phyloP scores from a whole-genome alignment of 345 rosid species.

The Eucalyptus erythrocorys region DNA sequence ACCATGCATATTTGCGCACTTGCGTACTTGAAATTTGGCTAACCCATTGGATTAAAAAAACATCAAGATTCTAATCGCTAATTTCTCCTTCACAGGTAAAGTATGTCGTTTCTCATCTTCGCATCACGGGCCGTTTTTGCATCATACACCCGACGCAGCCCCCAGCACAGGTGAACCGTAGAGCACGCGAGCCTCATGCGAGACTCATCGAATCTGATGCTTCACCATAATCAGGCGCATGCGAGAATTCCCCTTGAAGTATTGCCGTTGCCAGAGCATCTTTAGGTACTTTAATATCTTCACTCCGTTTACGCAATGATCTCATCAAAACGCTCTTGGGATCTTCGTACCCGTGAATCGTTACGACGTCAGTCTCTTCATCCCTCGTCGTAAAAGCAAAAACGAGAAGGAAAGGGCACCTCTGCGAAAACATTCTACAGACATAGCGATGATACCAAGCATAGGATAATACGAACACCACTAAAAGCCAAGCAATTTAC shows the following conservation, averaged over 20 bases:
- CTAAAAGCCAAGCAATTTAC: not conserved
- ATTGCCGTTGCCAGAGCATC: no score
- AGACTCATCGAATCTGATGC: not conserved
- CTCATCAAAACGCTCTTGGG: no score
- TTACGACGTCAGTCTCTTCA: no score
- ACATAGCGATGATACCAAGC: not conserved
- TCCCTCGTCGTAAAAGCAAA: no score
- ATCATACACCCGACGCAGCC: rapidly evolving
- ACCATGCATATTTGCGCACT: not conserved
- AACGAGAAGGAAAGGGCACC: no score
- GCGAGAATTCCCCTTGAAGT: no score
- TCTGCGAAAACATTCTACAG: not conserved
- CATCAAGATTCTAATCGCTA: no score
- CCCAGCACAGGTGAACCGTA: no score
- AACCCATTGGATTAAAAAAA: no score
- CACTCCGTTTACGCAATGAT: no score
- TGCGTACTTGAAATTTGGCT: not conserved
- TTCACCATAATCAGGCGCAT: rapidly evolving
- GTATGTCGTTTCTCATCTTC: not conserved
- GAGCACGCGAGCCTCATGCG: not conserved
- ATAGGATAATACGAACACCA: not conserved
- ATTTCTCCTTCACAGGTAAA: not conserved
- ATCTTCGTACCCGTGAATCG: no score
- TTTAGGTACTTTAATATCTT: no score
- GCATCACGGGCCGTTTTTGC: not conserved